Conservation (phyloP, 331 rosid species). For the Malus hybrid region DNA sequence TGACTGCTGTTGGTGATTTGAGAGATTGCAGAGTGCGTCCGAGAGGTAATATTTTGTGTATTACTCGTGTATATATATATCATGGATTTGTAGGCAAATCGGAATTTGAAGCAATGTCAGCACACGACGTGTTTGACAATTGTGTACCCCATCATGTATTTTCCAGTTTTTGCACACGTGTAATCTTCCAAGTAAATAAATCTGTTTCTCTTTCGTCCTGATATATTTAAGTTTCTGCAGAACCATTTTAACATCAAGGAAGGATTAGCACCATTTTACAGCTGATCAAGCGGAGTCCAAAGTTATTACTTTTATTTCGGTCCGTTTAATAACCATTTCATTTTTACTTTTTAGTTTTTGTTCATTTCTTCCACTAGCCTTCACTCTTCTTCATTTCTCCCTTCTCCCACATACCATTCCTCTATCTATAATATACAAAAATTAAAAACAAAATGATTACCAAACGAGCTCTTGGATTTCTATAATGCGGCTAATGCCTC, state of each 20-base stretch:
- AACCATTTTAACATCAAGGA: neutral
- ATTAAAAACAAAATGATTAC: too few relatives aligned
- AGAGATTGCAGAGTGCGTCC: neutral
- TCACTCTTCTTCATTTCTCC: too few relatives aligned
- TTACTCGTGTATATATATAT: slow-evolving; percentile 20
- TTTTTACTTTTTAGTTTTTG: too few relatives aligned
- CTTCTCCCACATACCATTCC: too few relatives aligned
- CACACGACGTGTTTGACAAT: neutral
- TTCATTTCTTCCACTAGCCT: too few relatives aligned
- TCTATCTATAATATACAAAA: too few relatives aligned
- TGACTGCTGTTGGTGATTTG: neutral
- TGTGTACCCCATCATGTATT: neutral
- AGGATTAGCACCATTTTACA: neutral
- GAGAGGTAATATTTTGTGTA: slow-evolving; percentile 11
- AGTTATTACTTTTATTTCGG: too few relatives aligned
- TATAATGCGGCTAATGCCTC: neutral
- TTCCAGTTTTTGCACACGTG: neutral
- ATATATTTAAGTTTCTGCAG: too few relatives aligned
- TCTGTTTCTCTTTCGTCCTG: neutral
- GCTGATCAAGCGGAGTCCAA: neutral
- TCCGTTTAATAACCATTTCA: too few relatives aligned
- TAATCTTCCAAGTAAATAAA: neutral
- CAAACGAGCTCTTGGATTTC: neutral
- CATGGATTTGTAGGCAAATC: slow-evolving; percentile 4
- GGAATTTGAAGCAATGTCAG: slow-evolving; percentile 6